Conservation (phyloP, 768 basidiomycete genomes). For the Trametes gibbosa region DNA sequence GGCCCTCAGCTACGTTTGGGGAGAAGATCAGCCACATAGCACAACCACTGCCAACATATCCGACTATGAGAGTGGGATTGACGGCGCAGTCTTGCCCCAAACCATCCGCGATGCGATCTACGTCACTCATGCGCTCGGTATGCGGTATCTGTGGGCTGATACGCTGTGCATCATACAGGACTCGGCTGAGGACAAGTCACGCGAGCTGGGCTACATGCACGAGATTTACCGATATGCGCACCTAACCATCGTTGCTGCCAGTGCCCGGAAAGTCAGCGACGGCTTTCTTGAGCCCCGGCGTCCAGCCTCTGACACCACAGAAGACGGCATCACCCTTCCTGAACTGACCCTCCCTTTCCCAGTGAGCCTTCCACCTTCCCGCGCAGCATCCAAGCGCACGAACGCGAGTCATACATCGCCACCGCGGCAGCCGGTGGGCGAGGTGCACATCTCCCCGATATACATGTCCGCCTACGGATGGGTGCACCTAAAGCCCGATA, state of each 20-base stretch:
- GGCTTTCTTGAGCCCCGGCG: conserved; percentile 9
- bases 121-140: not conserved
- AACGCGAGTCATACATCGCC: too few species aligned
- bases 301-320: not conserved
- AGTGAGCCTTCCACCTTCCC: not conserved
- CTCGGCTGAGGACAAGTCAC: conserved; percentile 4
- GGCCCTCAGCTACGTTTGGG: conserved; percentile 14
- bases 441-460: not conserved
- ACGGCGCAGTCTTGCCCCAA: not conserved
- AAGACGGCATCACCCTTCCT: not conserved
- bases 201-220: conserved; percentile 2
- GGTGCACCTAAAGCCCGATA: conserved; percentile 1
- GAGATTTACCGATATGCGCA: conserved; percentile 2
- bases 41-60: conserved; percentile 2
- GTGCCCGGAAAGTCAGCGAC: not conserved
- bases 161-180: conserved; percentile 17
- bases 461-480: not conserved
- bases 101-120: conserved; percentile 14
- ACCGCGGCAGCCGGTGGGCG: not conserved
- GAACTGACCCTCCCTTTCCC: conserved; percentile 6
- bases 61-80: not conserved
- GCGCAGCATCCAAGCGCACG: too few species aligned
- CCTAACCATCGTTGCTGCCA: conserved; percentile 14
- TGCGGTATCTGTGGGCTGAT: conserved; percentile 16
- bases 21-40: not conserved